These are phyloP conservation scores for Nannizziopsis arthrosporioides DNA, from an alignment of 2,329 filamentous ascomycete species.

Conservation along the genomic window DNA sequence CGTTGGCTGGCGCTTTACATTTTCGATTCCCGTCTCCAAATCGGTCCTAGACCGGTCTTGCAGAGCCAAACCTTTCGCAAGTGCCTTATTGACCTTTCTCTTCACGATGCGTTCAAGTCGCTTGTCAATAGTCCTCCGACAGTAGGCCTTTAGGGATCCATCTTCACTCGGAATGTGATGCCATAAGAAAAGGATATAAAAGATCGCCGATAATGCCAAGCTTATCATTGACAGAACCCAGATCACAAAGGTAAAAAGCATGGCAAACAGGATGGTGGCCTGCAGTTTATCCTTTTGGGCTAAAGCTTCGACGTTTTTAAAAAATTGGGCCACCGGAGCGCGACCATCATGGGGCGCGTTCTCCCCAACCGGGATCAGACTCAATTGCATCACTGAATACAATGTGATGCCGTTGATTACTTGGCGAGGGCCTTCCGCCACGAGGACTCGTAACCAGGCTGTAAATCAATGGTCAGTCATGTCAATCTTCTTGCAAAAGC, in stretches of 20 bases:
- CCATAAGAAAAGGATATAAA: constrained; percentile 84
- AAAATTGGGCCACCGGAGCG: constrained; percentile 61
- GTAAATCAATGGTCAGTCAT: constrained; percentile 1
- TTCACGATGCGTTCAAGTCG: constrained; percentile 74
- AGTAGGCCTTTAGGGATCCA: constrained; percentile 72
- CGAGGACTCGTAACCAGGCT: constrained; percentile 78
- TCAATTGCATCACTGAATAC: constrained; percentile 66
- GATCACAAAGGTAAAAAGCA: constrained; percentile 82
- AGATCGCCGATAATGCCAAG: constrained; percentile 60
- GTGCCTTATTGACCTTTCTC: constrained; percentile 74
- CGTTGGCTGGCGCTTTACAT: constrained; percentile 39
- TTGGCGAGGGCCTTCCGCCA: constrained; percentile 87
- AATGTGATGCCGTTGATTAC: constrained; percentile 82
- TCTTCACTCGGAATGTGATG: constrained; percentile 78
- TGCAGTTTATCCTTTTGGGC: constrained; percentile 64
- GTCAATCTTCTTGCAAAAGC: no score
- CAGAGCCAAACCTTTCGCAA: constrained; percentile 59
- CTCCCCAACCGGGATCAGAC: constrained; percentile 53
- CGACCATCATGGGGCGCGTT: constrained; percentile 46
- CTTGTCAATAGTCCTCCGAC: constrained; percentile 80
- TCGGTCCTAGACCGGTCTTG: constrained; percentile 43
- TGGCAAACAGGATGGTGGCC: constrained; percentile 71
- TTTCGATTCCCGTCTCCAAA: constrained; percentile 21
- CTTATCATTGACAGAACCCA: constrained; percentile 72
- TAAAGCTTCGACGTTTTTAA: constrained; percentile 64